These are phyloP conservation scores for Erythrophleum fordii DNA, from an alignment of 306 rosid species.

Conservation along the genomic window DNA sequence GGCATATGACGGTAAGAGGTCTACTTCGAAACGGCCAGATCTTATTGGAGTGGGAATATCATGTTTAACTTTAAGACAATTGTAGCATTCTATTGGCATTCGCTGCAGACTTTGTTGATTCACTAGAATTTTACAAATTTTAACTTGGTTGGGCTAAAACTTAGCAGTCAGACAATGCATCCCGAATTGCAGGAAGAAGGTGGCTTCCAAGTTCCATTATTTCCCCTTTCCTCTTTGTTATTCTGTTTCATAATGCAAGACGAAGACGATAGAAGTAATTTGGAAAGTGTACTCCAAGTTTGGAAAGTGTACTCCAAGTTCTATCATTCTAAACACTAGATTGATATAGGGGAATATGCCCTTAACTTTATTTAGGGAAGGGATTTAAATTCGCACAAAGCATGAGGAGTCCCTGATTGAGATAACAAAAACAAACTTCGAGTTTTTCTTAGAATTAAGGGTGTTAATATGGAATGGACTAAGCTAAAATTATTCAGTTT, in stretches of 20 bases:
- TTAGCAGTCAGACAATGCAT: not conserved
- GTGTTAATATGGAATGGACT: not conserved
- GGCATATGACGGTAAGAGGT: not conserved
- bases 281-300: too few species aligned
- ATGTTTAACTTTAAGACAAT: too few species aligned
- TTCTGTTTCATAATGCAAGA: not conserved
- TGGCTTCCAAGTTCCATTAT: not conserved
- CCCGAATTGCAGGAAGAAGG: not conserved
- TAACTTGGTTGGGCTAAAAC: constrained; percentile 12
- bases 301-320: not conserved
- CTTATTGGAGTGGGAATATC: not conserved
- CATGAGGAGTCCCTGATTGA: not conserved
- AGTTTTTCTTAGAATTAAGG: not conserved
- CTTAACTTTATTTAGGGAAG: not conserved
- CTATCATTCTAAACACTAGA: not conserved
- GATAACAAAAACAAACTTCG: not conserved
- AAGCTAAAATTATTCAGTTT: not conserved
- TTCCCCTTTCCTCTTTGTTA: not conserved
- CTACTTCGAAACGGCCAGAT: not conserved
- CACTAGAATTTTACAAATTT: not conserved
- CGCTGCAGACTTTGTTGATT: not conserved
- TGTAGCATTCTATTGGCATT: not conserved
- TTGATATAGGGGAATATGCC: not conserved
- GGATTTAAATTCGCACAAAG: not conserved
- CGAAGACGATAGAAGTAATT: not conserved